phyloP scores from a whole-genome alignment of 371 early-diverging fungal genomes.

The Mortierella sp. region DNA sequence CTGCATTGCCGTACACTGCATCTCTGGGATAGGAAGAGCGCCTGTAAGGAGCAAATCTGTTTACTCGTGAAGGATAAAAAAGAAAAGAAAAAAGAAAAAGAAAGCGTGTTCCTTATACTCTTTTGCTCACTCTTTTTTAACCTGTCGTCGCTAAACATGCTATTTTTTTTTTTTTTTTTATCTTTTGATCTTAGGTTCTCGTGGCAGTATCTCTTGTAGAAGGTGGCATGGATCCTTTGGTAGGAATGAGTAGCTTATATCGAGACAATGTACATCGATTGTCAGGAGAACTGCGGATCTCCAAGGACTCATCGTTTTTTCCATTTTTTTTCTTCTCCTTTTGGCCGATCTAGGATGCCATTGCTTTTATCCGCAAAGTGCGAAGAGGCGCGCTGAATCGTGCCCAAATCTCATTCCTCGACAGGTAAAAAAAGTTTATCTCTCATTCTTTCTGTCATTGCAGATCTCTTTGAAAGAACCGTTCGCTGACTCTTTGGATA shows the following conservation, averaged over 20 bases:
- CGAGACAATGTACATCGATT: too few species aligned
- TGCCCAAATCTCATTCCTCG: constrained; percentile 67
- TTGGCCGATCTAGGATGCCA: constrained; percentile 59
- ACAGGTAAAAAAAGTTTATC: constrained; percentile 39
- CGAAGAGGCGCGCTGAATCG: constrained; percentile 77
- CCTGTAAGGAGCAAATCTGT: constrained; percentile 59
- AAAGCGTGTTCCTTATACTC: not conserved
- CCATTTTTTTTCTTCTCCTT: not conserved
- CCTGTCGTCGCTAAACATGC: too few species aligned
- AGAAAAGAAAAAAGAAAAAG: not conserved
- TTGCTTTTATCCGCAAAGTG: constrained; percentile 64
- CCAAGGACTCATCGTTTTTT: constrained; percentile 3
- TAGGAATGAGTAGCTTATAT: constrained; percentile 21
- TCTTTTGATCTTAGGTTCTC: constrained; percentile 53
- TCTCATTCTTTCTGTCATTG: not conserved
- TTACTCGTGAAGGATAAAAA: not conserved
- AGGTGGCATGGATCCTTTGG: constrained; percentile 74
- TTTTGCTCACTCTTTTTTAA: not conserved
- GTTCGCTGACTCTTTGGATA: not conserved
- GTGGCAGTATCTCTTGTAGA: constrained; percentile 73
- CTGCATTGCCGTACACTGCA: constrained; percentile 75
- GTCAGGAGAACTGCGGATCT: not conserved
- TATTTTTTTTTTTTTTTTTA: not conserved
- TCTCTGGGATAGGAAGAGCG: constrained; percentile 79
- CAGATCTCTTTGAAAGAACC: not conserved